Percentiles rank a stretch among this genome's conserved stretches.
phyloP scores from a whole-genome alignment of 2,329 filamentous ascomycete genomes.

The Nothopassalora personata region DNA sequence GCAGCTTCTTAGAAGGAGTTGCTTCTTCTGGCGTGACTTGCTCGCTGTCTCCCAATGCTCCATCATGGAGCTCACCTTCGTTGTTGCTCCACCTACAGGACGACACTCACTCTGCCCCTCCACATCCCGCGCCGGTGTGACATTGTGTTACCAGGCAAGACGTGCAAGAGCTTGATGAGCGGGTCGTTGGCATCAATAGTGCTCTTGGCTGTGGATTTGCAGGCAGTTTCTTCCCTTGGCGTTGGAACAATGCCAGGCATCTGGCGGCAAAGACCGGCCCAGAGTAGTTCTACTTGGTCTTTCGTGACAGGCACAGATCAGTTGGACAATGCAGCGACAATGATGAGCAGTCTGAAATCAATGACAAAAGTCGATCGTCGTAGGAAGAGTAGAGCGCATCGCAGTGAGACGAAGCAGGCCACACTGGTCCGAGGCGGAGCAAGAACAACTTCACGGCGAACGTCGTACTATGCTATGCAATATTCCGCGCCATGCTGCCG shows the following conservation, averaged over 20 bases:
- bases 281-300: background rate
- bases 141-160: background rate
- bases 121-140: conserved; percentile 1
- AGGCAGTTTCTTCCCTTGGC: background rate
- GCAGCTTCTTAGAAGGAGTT: background rate
- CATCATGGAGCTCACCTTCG: background rate
- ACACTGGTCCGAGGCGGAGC: background rate
- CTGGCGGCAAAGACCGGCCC: background rate
- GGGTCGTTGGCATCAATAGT: background rate
- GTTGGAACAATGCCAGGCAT: background rate
- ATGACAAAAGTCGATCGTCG: background rate
- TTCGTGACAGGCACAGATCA: background rate
- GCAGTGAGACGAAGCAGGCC: background rate
- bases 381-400: background rate
- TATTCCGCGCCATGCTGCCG: too few relatives aligned
- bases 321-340: too few relatives aligned
- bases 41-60: background rate
- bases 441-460: background rate
- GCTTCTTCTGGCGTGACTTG: background rate
- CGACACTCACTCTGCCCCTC: background rate
- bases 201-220: background rate
- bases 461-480: too few relatives aligned
- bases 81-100: background rate
- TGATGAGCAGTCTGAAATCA: background rate
- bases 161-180: background rate